Percentiles rank a stretch among this genome's conserved stretches.
Conservation (phyloP, 305 asterid genomes). For the Nicotiana rustica region DNA sequence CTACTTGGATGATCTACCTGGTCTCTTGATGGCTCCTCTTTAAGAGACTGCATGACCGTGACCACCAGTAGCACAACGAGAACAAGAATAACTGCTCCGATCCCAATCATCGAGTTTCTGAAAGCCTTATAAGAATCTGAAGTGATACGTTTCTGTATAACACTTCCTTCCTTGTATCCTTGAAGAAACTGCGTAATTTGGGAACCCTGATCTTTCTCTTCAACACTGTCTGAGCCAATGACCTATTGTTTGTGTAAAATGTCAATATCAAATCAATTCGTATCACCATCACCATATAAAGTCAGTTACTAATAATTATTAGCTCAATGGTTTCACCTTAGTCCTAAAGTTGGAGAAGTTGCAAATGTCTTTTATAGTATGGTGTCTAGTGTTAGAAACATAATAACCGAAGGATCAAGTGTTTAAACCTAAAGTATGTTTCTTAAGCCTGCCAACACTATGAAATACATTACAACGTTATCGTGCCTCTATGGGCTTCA, state of each 20-base stretch:
- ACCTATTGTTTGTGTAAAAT: conserved; percentile 43
- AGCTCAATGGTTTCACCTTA: conserved; percentile 16
- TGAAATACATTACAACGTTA: not conserved
- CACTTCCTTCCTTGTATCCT: conserved; percentile 80
- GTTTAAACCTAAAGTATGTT: not conserved
- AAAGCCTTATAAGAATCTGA: conserved; percentile 66
- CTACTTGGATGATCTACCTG: conserved; percentile 43
- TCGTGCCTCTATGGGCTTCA: not conserved
- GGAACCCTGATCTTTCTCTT: conserved; percentile 59
- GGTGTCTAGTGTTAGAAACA: conserved; percentile 1
- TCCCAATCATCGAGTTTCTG: conserved; percentile 60
- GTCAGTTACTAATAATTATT: not conserved
- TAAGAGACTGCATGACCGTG: conserved; percentile 51
- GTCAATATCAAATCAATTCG: not conserved
- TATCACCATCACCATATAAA: conserved; percentile 3
- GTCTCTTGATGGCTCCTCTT: conserved; percentile 68
- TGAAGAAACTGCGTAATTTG: conserved; percentile 72
- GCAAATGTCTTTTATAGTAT: not conserved
- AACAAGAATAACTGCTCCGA: conserved; percentile 51
- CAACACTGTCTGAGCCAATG: conserved; percentile 54
- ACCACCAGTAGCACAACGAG: conserved; percentile 55
- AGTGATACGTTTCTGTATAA: conserved; percentile 55
- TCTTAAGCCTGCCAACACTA: not conserved
- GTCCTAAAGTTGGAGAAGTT: not conserved
- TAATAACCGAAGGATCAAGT: not conserved